phyloP scores from a whole-genome alignment of 1,139 yeast genomes.

The Kurtzmaniella quercitrusa region DNA sequence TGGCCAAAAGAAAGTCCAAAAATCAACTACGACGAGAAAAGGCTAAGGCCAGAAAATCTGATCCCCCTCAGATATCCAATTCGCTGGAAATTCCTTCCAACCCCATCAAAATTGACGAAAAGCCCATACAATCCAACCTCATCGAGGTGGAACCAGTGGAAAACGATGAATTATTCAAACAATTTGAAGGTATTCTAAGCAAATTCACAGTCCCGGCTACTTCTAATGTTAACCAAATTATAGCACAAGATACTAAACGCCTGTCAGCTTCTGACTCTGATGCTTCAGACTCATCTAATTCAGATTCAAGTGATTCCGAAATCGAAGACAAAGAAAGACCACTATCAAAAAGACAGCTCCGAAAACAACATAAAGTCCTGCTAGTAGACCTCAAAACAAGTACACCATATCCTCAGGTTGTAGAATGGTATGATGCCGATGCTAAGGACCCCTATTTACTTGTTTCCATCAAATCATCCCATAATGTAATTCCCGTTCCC shows the following conservation, averaged over 20 bases:
- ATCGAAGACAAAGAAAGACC: slow-evolving; percentile 5
- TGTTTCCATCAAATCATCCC: slow-evolving; percentile 59
- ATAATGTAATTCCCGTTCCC: slow-evolving; percentile 76
- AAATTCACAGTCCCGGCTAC: slow-evolving; percentile 25
- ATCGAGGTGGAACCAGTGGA: slow-evolving; percentile 2
- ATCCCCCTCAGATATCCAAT: slow-evolving; percentile 7
- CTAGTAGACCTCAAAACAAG: slow-evolving; percentile 64
- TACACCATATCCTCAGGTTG: slow-evolving; percentile 61
- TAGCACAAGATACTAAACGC: too few relatives aligned
- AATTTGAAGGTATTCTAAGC: slow-evolving; percentile 39
- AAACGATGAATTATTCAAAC: slow-evolving; percentile 31
- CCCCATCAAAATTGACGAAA: background rate
- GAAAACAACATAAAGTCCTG: slow-evolving; percentile 55
- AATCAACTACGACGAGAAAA: slow-evolving; percentile 64
- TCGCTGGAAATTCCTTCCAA: background rate
- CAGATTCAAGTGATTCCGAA: slow-evolving; percentile 2
- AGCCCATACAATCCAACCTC: background rate
- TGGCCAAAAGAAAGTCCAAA: slow-evolving; percentile 40
- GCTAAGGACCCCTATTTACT: slow-evolving; percentile 73
- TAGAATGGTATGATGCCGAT: slow-evolving; percentile 87
- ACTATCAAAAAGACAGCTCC: slow-evolving; percentile 39
- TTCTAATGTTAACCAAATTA: too few relatives aligned
- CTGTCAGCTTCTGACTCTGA: slow-evolving; percentile 7
- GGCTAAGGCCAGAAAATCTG: slow-evolving; percentile 46
- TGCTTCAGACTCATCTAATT: background rate